Evolutionary conservation across 352 stramenopile species (phyloP), one percentile per base, ranked within the genome.

Genomic region (Lagenidium sp.): DNA sequence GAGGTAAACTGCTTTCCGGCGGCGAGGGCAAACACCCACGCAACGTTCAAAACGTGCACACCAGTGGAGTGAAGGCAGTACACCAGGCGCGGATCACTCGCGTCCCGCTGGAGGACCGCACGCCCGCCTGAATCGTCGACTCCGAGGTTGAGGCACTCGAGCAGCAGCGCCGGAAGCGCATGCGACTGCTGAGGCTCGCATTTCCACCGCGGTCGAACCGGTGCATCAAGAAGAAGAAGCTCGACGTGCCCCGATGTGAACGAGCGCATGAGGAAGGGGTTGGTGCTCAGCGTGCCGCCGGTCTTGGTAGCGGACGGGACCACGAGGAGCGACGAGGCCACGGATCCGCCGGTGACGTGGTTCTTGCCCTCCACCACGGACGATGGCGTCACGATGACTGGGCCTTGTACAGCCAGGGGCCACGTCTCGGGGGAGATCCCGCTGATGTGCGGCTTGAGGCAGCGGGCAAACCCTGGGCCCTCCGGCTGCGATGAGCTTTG

Each of bases 241-340:
- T 88, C 74, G 4, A 92, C 66, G 43, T 89, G 79, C 13, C 79
- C 79, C 4, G 73, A 87, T 6, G 79, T 75, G 50, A 75, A 92
- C 10, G 69, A 63, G 21, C 76, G 69, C 22, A 86, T 47, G 28
- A 92, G 42, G 34, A 91, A 77, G 2, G 76, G 70, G 24, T 50
- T 59, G 22, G 57, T 65, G n/a, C 43, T 43, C 37, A 53, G 31
- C 20, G 50, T 59, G 35, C 65, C 69, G 20, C 72, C 61, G 18
- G 23, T 62, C 15, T 48, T 57, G 25, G 60, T 63, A 8, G 52
- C 42, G 13, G 59, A 42, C 10, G 73, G 66, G 18, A 89, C 64
- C 2, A 60, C 49, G 36, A 83, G 45, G 16, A 92, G 30, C 10
- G 73, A 81, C 6, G 60, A 68, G 18, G 72, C 79, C 1, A 54